Conservation (phyloP, 345 rosid species). For the Lepidium sativum region DNA sequence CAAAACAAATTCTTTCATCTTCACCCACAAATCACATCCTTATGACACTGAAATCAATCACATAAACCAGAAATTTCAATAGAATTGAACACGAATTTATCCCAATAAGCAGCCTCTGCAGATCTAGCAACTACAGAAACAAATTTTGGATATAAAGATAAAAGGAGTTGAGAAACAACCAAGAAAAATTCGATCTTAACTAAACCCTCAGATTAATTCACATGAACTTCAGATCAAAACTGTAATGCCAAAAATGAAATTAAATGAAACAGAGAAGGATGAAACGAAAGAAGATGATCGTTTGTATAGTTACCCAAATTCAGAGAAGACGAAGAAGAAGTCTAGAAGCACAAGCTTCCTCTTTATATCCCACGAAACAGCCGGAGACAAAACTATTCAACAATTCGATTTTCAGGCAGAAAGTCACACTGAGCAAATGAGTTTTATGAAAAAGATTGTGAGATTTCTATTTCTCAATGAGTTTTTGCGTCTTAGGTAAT, state of each 20-base stretch:
- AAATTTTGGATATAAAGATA: not conserved
- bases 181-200: not conserved
- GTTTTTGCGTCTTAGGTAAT: not conserved
- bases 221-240: not conserved
- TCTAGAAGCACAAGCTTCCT: not conserved
- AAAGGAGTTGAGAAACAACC: not conserved
- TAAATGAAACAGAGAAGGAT: not conserved
- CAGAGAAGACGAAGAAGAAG: not conserved
- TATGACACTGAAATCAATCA: not conserved
- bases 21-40: not conserved
- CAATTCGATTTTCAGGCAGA: conserved; percentile 6
- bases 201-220: not conserved
- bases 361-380: not conserved
- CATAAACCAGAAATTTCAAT: not conserved
- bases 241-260: not conserved
- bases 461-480: not conserved
- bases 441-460: conserved; percentile 13
- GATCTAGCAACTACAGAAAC: conserved; percentile 8
- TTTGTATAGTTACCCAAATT: not conserved
- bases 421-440: conserved; percentile 1
- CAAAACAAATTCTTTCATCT: not conserved
- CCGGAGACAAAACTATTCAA: conserved; percentile 2
- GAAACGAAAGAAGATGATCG: not conserved
- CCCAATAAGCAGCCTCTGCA: not conserved
- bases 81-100: not conserved